Conservation (phyloP, 2,329 filamentous ascomycete genomes). For the Verticillium nonalfalfae region DNA sequence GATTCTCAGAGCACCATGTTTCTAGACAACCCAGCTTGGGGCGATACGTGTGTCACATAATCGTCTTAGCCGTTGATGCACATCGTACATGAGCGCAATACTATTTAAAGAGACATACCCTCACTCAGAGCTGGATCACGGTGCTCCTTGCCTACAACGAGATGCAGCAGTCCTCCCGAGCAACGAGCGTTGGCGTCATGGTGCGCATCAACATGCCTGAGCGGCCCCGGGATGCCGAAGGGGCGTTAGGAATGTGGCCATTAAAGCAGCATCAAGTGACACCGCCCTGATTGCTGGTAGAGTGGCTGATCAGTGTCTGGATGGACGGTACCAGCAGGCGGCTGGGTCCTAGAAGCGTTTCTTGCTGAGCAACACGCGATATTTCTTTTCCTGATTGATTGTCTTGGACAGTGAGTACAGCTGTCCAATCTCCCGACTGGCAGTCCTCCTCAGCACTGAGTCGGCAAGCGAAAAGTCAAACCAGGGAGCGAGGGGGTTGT, state of each 20-base stretch:
- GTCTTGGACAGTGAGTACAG: too few species aligned
- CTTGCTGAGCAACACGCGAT: neutral
- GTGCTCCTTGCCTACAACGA: neutral
- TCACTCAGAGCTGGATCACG: neutral
- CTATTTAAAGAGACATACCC: too few species aligned
- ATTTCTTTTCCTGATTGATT: too few species aligned
- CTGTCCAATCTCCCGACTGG: neutral
- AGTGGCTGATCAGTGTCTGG: too few species aligned
- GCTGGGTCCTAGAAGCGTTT: neutral
- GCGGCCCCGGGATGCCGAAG: neutral
- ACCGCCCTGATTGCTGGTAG: too few species aligned
- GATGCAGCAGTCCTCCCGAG: neutral
- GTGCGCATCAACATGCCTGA: neutral
- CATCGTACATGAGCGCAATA: too few species aligned
- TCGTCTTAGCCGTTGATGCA: too few species aligned
- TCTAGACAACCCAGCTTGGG: too few species aligned
- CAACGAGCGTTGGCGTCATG: neutral
- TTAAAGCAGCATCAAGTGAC: neutral
- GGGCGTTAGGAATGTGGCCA: neutral
- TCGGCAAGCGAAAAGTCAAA: neutral
- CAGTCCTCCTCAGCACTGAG: neutral
- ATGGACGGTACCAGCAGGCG: neutral
- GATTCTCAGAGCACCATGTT: too few species aligned
- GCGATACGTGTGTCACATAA: too few species aligned
- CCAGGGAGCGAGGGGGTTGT: neutral